Base-by-base conservation (phyloP, 1,139 yeast species). In the Debaryomyces sp. region DNA sequence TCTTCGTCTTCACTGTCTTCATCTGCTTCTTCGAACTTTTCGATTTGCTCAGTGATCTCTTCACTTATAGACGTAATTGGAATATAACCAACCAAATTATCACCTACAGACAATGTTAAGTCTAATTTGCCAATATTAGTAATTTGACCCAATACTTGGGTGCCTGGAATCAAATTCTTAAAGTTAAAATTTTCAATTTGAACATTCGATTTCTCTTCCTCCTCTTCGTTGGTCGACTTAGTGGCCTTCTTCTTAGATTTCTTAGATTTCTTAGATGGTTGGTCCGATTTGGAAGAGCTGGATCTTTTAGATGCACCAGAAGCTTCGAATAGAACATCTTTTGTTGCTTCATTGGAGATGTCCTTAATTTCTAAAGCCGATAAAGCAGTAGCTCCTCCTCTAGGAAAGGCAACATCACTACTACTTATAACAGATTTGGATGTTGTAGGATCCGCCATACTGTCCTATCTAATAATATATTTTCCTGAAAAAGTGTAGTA, bases 321-420 rank as follows among this genome's bases (percentile, higher is more conserved):
- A 42, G 74, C 68, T 58, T 82, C 92, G 57, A 88, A 88, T 48
- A 89, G 73, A 24, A 89, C 96, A 72, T 94, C 99, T 57, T 81
- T 81, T 29, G 92, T 85, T 40, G 95, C 99, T 66, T 94, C 96
- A 62, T 90, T 91, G 36, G 96, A 85, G 47, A 92, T 95, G 64
- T 91, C 96, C 66, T 91, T 91, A 58, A 90, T 84, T 70, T 94
- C 99, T 56, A 94, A 72, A 5, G 99, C 92, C 2, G 96, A 83
- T 65, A 92, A 78, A 15, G 85, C 89, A 22, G 92, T 81, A 9
- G 88, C 82, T 48, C 97, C 97, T 59, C 99, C 99, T 82, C 99
- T 86, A 44, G 99, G 99, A 64, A 94, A 94, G 17, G 96, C 82
- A 46, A 84, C 80, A 55, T 88, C 95, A 54, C 76, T 80, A 52